phyloP scores from a whole-genome alignment of 495 filamentous ascomycete genomes.

The Xylaria longipes region DNA sequence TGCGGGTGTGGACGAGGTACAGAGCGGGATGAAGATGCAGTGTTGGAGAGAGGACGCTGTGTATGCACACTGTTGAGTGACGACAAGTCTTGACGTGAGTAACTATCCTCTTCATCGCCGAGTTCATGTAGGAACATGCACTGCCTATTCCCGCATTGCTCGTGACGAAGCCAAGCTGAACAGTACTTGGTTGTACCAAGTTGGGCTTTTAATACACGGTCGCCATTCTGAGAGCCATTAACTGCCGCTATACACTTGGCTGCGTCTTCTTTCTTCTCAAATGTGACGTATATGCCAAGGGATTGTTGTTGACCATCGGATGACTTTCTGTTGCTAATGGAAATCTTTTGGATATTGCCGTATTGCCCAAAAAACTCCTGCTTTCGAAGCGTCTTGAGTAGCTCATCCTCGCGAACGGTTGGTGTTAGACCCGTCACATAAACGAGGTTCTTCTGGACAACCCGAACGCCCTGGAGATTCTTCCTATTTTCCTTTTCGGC shows the following conservation, averaged over 20 bases:
- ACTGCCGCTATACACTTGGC: conserved; percentile 87
- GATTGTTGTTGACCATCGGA: conserved; percentile 72
- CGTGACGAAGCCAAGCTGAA: conserved; percentile 92
- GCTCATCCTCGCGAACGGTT: conserved; percentile 85
- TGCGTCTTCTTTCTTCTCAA: conserved; percentile 85
- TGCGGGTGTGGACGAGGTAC: conserved; percentile 58
- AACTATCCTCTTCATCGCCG: conserved; percentile 95
- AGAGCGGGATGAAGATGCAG: conserved; percentile 54
- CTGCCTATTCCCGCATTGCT: conserved; percentile 89
- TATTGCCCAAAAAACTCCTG: conserved; percentile 97
- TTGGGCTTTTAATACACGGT: conserved; percentile 85
- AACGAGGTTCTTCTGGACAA: conserved; percentile 97
- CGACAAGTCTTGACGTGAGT: conserved; percentile 91
- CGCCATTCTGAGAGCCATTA: conserved; percentile 89
- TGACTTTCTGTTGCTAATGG: conserved; percentile 92
- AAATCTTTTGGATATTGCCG: conserved; percentile 97
- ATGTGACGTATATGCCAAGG: conserved; percentile 97
- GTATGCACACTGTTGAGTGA: conserved; percentile 90
- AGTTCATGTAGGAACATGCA: conserved; percentile 99
- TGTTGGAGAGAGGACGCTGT: conserved; percentile 65
- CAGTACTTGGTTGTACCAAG: conserved; percentile 99
- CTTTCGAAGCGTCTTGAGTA: conserved; percentile 85
- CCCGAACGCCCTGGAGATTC: conserved; percentile 90
- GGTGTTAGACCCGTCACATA: conserved; percentile 96
- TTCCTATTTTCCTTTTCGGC: conserved; percentile 94